Percentiles rank a stretch among this genome's conserved stretches.
phyloP scores from a whole-genome alignment of 768 basidiomycete genomes.

The Tylopilus plumbeoviolaceoides region DNA sequence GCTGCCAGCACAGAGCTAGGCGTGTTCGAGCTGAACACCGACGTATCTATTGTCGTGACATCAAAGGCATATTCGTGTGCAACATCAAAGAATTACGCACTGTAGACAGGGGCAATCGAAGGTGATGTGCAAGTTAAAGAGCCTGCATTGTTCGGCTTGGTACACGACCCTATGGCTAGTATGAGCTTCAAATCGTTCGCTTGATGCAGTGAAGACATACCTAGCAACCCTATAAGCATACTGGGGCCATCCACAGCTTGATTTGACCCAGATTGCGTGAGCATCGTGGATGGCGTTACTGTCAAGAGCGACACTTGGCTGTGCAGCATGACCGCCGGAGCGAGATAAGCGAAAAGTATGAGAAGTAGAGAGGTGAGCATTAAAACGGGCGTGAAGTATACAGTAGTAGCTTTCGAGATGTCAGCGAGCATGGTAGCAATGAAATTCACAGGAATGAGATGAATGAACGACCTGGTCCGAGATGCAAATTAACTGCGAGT shows the following conservation, averaged over 20 bases:
- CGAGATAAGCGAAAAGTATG: slow-evolving; percentile 61
- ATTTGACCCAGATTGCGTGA: slow-evolving; percentile 34
- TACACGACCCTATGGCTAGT: slow-evolving; percentile 57
- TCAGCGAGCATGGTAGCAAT: slow-evolving; percentile 55
- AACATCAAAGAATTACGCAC: slow-evolving; percentile 35
- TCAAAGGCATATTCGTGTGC: neutral
- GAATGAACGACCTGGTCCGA: slow-evolving; percentile 22
- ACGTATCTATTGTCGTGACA: slow-evolving; percentile 46
- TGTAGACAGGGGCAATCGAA: slow-evolving; percentile 55
- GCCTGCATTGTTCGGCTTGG: slow-evolving; percentile 45
- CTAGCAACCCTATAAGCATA: slow-evolving; percentile 61
- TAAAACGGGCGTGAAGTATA: slow-evolving; percentile 66
- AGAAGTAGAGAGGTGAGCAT: slow-evolving; percentile 64
- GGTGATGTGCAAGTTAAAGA: slow-evolving; percentile 52
- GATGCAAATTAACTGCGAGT: slow-evolving; percentile 12
- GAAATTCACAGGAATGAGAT: neutral
- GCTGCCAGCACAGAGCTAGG: slow-evolving; percentile 55
- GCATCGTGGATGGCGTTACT: slow-evolving; percentile 51
- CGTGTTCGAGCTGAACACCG: slow-evolving; percentile 53
- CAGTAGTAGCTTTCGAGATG: slow-evolving; percentile 62
- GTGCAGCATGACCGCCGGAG: slow-evolving; percentile 58
- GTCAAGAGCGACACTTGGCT: slow-evolving; percentile 60
- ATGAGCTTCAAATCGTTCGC: neutral
- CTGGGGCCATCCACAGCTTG: slow-evolving; percentile 59
- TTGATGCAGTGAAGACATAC: slow-evolving; percentile 33